Conservation (phyloP, 2,329 filamentous ascomycete species). For the Pestalotiopsis sp. region DNA sequence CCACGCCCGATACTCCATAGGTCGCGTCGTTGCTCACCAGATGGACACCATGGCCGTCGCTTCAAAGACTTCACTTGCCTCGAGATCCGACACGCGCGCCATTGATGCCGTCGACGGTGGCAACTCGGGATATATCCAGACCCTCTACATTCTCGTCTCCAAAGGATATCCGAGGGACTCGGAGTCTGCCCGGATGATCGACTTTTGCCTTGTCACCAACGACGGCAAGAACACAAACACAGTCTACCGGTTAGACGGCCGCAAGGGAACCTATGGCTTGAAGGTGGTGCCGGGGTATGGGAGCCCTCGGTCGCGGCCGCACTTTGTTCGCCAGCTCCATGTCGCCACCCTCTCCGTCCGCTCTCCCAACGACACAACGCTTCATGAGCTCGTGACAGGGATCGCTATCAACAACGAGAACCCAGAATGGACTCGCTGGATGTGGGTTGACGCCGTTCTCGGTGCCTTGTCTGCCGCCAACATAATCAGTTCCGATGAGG, state of each 20-base stretch:
- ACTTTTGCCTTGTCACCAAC: slow-evolving; percentile 31
- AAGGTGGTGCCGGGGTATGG: slow-evolving; percentile 27
- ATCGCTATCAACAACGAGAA: slow-evolving; percentile 13
- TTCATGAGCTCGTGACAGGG: slow-evolving; percentile 14
- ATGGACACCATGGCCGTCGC: slow-evolving; percentile 3
- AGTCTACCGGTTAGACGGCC: slow-evolving; percentile 31
- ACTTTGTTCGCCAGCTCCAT: slow-evolving; percentile 27
- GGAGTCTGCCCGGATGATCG: slow-evolving; percentile 30
- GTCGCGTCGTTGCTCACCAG: background rate
- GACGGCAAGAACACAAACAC: slow-evolving; percentile 30
- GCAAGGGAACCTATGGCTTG: slow-evolving; percentile 26
- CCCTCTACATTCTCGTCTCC: slow-evolving; percentile 34
- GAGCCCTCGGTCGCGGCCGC: slow-evolving; percentile 26
- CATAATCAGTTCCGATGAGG: slow-evolving; percentile 14
- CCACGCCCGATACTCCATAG: background rate
- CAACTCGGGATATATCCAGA: slow-evolving; percentile 15
- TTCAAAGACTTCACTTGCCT: background rate
- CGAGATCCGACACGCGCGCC: background rate
- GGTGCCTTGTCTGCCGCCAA: slow-evolving; percentile 10
- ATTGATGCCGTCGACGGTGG: background rate
- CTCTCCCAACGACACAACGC: slow-evolving; percentile 7
- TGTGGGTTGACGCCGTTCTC: slow-evolving; percentile 19
- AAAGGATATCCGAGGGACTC: slow-evolving; percentile 31
- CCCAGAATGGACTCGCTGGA: slow-evolving; percentile 15
- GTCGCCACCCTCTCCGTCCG: slow-evolving; percentile 14